phyloP scores from a whole-genome alignment of 2,329 filamentous ascomycete genomes.

The Aspergillaceae sp. region DNA sequence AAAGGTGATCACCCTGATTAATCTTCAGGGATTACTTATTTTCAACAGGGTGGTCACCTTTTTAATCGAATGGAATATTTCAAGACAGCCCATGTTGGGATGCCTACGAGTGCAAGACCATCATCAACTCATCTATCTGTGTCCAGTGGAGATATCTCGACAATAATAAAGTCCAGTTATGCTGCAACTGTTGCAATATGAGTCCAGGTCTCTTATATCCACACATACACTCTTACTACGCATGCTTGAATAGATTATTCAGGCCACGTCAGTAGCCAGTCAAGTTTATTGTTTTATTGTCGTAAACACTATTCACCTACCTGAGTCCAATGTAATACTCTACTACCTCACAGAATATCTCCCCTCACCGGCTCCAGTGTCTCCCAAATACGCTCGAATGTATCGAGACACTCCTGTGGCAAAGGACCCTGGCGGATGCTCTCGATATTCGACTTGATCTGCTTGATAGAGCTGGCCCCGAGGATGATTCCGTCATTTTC shows the following conservation, averaged over 20 bases:
- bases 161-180: background rate
- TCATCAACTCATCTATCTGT: too few species aligned
- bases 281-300: background rate
- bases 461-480: conserved; percentile 24
- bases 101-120: too few species aligned
- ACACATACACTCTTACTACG: too few species aligned
- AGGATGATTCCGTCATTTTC: conserved; percentile 26
- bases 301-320: background rate
- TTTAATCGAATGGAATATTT: too few species aligned
- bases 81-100: too few species aligned
- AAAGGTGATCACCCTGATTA: too few species aligned
- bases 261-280: background rate
- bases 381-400: conserved; percentile 1
- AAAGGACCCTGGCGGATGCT: conserved; percentile 26
- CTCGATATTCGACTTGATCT: conserved; percentile 24
- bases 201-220: too few species aligned
- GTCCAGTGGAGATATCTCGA: background rate
- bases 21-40: too few species aligned
- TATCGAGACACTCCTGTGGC: conserved; percentile 23
- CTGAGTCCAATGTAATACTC: background rate
- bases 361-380: background rate
- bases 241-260: too few species aligned
- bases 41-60: too few species aligned
- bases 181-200: too few species aligned
- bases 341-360: background rate